A percentile compares a stretch with the other conserved stretches of the same genome.
These are phyloP conservation scores for Tuber umbilicatum DNA, from an alignment of 495 filamentous ascomycete genomes.

Conservation along the genomic window DNA sequence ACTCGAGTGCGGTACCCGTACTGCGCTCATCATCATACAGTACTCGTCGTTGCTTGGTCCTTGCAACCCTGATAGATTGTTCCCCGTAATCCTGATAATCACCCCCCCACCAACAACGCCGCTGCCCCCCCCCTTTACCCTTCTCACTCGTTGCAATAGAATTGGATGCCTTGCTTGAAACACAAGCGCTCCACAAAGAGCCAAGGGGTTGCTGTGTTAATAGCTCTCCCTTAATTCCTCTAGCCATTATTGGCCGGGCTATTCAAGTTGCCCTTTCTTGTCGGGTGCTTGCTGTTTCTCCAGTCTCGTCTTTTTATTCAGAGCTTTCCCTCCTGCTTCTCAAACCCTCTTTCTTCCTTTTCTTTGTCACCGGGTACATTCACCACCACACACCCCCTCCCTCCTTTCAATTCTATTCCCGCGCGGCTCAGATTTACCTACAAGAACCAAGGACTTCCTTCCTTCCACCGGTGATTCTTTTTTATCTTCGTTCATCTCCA, in stretches of 20 bases:
- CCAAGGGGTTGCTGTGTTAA: neutral
- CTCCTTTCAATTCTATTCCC: conserved; percentile 8
- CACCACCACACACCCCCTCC: conserved; percentile 1
- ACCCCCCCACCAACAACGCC: no score
- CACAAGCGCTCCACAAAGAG: neutral
- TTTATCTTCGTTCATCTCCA: neutral
- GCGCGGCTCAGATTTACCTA: conserved; percentile 8
- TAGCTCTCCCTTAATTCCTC: neutral
- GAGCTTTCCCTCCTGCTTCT: neutral
- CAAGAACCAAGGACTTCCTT: conserved; percentile 39
- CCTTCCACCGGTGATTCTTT: conserved; percentile 20
- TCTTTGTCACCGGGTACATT: neutral
- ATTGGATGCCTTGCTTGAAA: neutral
- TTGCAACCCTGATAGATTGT: neutral
- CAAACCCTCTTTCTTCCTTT: conserved; percentile 8
- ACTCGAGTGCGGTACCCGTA: no score
- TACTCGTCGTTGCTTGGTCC: neutral
- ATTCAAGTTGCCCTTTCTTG: neutral
- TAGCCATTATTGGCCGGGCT: neutral
- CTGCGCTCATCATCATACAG: neutral
- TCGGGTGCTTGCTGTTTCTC: neutral
- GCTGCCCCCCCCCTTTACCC: neutral
- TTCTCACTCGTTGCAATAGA: conserved; percentile 3
- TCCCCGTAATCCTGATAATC: neutral
- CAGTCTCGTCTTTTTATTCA: conserved; percentile 10